Conservation (phyloP, 352 stramenopile genomes). For the Hyaloperonospora arabidopsidis region DNA sequence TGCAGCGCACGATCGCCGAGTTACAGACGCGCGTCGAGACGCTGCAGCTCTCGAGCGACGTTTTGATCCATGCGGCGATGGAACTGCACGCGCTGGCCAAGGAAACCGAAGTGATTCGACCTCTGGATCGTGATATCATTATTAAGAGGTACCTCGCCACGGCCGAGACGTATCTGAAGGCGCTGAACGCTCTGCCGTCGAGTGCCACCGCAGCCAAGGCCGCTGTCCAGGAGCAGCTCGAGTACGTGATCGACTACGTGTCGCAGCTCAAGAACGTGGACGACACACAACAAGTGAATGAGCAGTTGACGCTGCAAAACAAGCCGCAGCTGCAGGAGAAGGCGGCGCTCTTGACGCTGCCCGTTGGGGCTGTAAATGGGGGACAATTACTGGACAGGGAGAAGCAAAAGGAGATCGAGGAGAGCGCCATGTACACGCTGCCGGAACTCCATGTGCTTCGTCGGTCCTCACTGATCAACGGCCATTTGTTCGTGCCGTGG, state of each 20-base stretch:
- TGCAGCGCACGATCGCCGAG: slow-evolving; percentile 51
- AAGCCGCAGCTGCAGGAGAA: slow-evolving; percentile 21
- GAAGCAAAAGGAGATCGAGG: slow-evolving; percentile 6
- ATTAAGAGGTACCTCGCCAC: slow-evolving; percentile 52
- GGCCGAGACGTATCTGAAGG: slow-evolving; percentile 63
- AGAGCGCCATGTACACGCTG: slow-evolving; percentile 34
- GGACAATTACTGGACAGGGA: background rate
- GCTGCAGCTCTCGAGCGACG: slow-evolving; percentile 35
- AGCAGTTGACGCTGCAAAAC: slow-evolving; percentile 36
- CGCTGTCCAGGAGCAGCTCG: slow-evolving; percentile 54
- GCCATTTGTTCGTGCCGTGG: slow-evolving; percentile 77
- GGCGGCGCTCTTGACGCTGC: slow-evolving; percentile 11
- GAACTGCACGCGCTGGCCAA: slow-evolving; percentile 31
- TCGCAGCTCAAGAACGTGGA: slow-evolving; percentile 38
- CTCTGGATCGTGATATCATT: slow-evolving; percentile 2
- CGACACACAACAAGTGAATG: slow-evolving; percentile 1
- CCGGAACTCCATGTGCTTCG: slow-evolving; percentile 74
- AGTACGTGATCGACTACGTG: slow-evolving; percentile 70
- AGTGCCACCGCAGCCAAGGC: slow-evolving; percentile 26
- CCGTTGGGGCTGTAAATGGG: slow-evolving; percentile 10
- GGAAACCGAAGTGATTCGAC: slow-evolving; percentile 14
- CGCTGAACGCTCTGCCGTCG: slow-evolving; percentile 33
- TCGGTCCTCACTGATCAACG: slow-evolving; percentile 79
- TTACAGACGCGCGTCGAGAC: slow-evolving; percentile 35
- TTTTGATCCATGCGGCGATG: slow-evolving; percentile 27